Evolutionary conservation across 148 eudicot species (phyloP), one percentile per base, ranked within the genome.

Genomic region (Talinum fruticosum): DNA sequence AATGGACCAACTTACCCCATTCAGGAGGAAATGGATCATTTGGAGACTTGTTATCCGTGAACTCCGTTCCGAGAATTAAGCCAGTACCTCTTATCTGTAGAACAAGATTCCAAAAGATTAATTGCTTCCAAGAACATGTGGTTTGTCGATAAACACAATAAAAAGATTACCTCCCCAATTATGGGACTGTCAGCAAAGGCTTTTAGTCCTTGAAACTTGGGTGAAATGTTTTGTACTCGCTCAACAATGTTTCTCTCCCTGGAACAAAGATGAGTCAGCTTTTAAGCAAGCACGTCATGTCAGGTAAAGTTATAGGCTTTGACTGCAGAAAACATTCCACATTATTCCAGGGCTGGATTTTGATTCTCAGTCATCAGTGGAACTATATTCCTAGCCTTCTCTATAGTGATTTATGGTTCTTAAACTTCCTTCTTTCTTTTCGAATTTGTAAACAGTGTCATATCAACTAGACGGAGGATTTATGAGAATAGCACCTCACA

Each of bases 221-320:
- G 97, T 66, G 97, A 73, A 75, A 95, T 69, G 13, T 81, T 83
- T 59, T 80, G 87, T 72, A 91, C 96, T 80, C 79, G 86, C 65
- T 95, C 94, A 78, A 84, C 78, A 72, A 95, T 89, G 85, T 95
- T 95, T 86, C 89, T 83, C 78, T 95, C 98, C 91, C 98, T 94
- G 88, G 15, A 83, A 80, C 53, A 16, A 76, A 53, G 13, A 74
- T 67, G n/a, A 65, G 1, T 66, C 78, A 73, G 49, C 53, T 38
- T 37, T 44, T 18, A 67, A 64, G 44, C 30, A 62, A 59, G 41
- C 2, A 8, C 21, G 15, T 51, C 57, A 51, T 18, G n/a, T 51
- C 57, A 51, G 6, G 16, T 2, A 14, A 41, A 51, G 21, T 41
- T 41, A 12, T 41, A 41, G 47, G 47, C 47, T 41, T 41, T 41